Base-by-base conservation (phyloP, 1,284 basidiomycete species). In the Grifola frondosa region DNA sequence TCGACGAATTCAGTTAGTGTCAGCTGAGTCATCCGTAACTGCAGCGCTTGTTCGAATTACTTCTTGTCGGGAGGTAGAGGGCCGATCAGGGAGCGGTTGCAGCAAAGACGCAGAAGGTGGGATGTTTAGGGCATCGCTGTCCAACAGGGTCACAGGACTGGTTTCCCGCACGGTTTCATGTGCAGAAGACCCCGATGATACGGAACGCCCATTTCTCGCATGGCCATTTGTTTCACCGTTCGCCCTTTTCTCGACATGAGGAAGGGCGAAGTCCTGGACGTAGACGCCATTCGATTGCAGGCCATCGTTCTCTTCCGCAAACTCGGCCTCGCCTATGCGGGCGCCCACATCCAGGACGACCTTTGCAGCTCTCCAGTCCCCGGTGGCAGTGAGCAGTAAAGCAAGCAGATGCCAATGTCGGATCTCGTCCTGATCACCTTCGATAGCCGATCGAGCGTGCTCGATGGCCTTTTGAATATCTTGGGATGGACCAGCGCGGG, bases 371-470 rank as follows among this genome's bases (percentile, higher is more conserved):
- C 70, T 67, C 89, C 90, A 94, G 58, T 95, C 85, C 48, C 88
- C 91, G 24, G 75, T 73, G 5, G 89, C 86, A 0, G 86, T 84
- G 9, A 95, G 73, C 12, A 97, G 65, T 5, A 99, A 70, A 1
- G 89, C 91, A 0, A 98, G 76, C 13, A 98, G 75, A 65, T 98
- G 96, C 96, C 95, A 98, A 43, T 88, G 83, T 30, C 90, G 78
- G 20, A 90, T 74, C 53, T 90, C 85, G 19, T 68, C 69, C 0
- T 87, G 74, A 41, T 88, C 84, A 4, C 78, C 74, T 64, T 95
- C 91, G 9, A 96, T 80, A 0, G 91, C 89, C 10, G 73, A 65
- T 10, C 88, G 81, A 0, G 91, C 88, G 30, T 81, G 73, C 7
- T 77, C 66, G 2, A 88, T 73, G 0, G 93, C 93, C 5, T 75